Conservation (phyloP, 2,329 filamentous ascomycete genomes). For the Sclerotiophoma versabilis region DNA sequence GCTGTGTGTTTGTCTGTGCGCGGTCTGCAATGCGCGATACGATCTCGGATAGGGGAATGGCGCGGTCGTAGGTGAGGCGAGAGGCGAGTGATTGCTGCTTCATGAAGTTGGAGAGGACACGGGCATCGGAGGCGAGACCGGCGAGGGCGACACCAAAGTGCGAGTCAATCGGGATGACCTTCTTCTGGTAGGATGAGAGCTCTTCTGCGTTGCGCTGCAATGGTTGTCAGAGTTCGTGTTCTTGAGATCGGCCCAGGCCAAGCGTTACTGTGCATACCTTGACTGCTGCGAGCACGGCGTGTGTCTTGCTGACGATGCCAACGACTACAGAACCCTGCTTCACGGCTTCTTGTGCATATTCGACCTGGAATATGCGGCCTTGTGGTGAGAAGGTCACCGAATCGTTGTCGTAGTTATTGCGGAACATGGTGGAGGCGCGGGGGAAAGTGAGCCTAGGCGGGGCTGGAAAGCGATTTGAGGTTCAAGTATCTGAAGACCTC, state of each 20-base stretch:
- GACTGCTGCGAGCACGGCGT: slow-evolving; percentile 92
- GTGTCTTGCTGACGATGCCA: slow-evolving; percentile 96
- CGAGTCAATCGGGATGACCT: slow-evolving; percentile 95
- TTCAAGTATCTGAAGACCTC: neutral
- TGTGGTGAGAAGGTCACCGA: slow-evolving; percentile 99
- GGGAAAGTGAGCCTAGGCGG: slow-evolving; percentile 8
- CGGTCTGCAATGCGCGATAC: slow-evolving; percentile 93
- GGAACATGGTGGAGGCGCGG: slow-evolving; percentile 76
- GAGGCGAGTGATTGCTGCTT: slow-evolving; percentile 98
- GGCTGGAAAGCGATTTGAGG: neutral
- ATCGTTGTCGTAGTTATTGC: slow-evolving; percentile 99
- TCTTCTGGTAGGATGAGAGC: slow-evolving; percentile 99
- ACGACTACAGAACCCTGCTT: slow-evolving; percentile 99
- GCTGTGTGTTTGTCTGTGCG: slow-evolving; percentile 96
- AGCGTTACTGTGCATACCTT: slow-evolving; percentile 70
- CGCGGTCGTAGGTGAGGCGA: slow-evolving; percentile 92
- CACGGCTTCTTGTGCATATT: slow-evolving; percentile 98
- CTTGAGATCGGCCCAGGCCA: slow-evolving; percentile 9
- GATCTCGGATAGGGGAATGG: slow-evolving; percentile 88
- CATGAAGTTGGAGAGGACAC: slow-evolving; percentile 99
- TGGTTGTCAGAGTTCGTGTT: slow-evolving; percentile 10
- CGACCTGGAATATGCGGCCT: slow-evolving; percentile 99
- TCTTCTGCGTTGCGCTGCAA: slow-evolving; percentile 95
- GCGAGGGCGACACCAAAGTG: slow-evolving; percentile 96
- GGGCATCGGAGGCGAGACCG: slow-evolving; percentile 94